phyloP scores from a whole-genome alignment of 2,329 filamentous ascomycete species.

The Piedraia hortae region DNA sequence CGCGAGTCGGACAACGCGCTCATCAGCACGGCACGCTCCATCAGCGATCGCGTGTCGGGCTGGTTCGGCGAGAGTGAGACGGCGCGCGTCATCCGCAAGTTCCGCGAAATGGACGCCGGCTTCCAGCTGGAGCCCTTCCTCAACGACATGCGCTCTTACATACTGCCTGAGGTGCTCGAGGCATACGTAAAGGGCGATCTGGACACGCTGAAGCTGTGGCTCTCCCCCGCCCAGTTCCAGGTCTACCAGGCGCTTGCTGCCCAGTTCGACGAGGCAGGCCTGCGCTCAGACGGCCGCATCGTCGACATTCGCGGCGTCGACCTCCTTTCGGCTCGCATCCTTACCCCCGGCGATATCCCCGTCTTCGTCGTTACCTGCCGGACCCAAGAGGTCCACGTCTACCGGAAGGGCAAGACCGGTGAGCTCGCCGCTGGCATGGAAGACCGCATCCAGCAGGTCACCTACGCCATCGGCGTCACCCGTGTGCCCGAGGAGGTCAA shows the following conservation, averaged over 20 bases:
- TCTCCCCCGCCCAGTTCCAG: slow-evolving; percentile 83
- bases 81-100: slow-evolving; percentile 90
- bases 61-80: slow-evolving; percentile 99
- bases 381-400: slow-evolving; percentile 94
- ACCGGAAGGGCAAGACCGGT: slow-evolving; percentile 69
- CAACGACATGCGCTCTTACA: slow-evolving; percentile 88
- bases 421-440: slow-evolving; percentile 92
- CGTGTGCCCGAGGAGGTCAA: slow-evolving; percentile 81
- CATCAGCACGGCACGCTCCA: slow-evolving; percentile 73
- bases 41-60: slow-evolving; percentile 73
- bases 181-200: slow-evolving; percentile 93
- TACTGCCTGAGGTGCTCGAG: slow-evolving; percentile 85
- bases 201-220: slow-evolving; percentile 76
- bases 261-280: slow-evolving; percentile 77
- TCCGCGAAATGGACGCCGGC: slow-evolving; percentile 77
- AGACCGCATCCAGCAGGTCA: slow-evolving; percentile 93
- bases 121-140: slow-evolving; percentile 93
- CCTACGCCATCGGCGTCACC: slow-evolving; percentile 91
- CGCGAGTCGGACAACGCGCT: slow-evolving; percentile 94
- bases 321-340: slow-evolving; percentile 49
- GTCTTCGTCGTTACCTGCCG: slow-evolving; percentile 94
- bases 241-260: slow-evolving; percentile 93
- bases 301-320: slow-evolving; percentile 89
- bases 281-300: slow-evolving; percentile 85
- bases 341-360: slow-evolving; percentile 66